phyloP scores from a whole-genome alignment of 2,329 filamentous ascomycete genomes.

The Aspergillus quadrilineatus region DNA sequence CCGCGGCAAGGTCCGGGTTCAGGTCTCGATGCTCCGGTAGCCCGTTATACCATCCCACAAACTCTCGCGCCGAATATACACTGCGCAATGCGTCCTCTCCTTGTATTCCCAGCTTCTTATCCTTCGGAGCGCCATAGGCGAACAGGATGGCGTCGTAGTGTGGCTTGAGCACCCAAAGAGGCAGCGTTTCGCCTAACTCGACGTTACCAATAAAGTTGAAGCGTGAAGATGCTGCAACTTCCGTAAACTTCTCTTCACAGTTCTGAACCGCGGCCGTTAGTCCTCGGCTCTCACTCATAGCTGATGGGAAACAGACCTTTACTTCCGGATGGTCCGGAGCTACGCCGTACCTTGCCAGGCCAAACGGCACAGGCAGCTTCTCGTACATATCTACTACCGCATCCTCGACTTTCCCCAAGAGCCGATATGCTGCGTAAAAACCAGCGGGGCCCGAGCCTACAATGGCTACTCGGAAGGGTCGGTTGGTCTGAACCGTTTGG shows the following conservation, averaged over 20 bases:
- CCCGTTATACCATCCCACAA: constrained; percentile 98
- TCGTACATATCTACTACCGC: constrained; percentile 94
- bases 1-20: constrained; percentile 68
- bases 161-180: constrained; percentile 66
- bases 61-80: constrained; percentile 85
- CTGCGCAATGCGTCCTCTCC: constrained; percentile 68
- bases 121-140: constrained; percentile 85
- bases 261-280: constrained; percentile 59
- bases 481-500: constrained; percentile 34
- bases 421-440: constrained; percentile 87
- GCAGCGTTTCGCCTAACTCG: constrained; percentile 68
- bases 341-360: constrained; percentile 88
- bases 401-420: constrained; percentile 72
- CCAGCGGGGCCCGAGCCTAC: constrained; percentile 93
- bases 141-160: constrained; percentile 93
- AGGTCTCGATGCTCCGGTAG: constrained; percentile 76
- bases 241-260: constrained; percentile 88
- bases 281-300: background rate
- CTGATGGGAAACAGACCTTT: constrained; percentile 63
- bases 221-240: constrained; percentile 75
- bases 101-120: constrained; percentile 73
- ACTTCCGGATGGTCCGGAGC: constrained; percentile 99
- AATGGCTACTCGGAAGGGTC: constrained; percentile 75
- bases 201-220: constrained; percentile 94
- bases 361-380: constrained; percentile 85